These are phyloP conservation scores for Laburnicola sp. DNA, from an alignment of 2,329 filamentous ascomycete genomes.

Conservation along the genomic window DNA sequence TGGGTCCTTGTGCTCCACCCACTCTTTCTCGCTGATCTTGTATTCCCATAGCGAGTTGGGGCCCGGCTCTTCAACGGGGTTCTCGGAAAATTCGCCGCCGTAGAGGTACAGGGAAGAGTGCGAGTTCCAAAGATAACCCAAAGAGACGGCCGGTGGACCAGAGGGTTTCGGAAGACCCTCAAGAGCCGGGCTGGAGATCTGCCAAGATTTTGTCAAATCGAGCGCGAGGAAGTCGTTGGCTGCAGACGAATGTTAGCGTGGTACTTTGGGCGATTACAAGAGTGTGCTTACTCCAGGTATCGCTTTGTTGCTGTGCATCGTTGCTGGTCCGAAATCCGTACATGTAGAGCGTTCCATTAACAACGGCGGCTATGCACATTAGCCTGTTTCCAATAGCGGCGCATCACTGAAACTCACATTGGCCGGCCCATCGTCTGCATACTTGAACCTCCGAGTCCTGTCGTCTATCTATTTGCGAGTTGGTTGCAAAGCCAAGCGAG, in stretches of 20 bases:
- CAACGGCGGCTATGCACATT: slow-evolving; percentile 56
- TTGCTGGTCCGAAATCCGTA: slow-evolving; percentile 71
- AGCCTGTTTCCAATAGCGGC: background rate
- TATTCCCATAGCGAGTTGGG: slow-evolving; percentile 72
- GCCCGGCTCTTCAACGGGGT: slow-evolving; percentile 59
- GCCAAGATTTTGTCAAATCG: slow-evolving; percentile 75
- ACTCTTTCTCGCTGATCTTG: slow-evolving; percentile 60
- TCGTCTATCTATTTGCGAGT: slow-evolving; percentile 26
- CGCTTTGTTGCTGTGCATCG: slow-evolving; percentile 58
- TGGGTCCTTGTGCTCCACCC: slow-evolving; percentile 66
- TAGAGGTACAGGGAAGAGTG: slow-evolving; percentile 72
- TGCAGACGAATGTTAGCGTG: slow-evolving; percentile 14
- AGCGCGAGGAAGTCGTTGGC: slow-evolving; percentile 69
- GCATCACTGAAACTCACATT: slow-evolving; percentile 17
- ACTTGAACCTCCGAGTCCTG: slow-evolving; percentile 39
- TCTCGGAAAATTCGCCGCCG: slow-evolving; percentile 72
- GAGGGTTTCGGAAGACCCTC: slow-evolving; percentile 65
- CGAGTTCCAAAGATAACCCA: slow-evolving; percentile 77
- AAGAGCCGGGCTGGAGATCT: slow-evolving; percentile 64
- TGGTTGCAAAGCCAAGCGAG: slow-evolving; percentile 22
- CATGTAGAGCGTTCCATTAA: slow-evolving; percentile 76
- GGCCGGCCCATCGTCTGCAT: slow-evolving; percentile 45
- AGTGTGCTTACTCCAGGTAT: slow-evolving; percentile 69
- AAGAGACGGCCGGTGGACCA: slow-evolving; percentile 70
- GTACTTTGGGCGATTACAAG: no score